phyloP scores from a whole-genome alignment of 1,139 yeast genomes.

The Candida glucosophila region DNA sequence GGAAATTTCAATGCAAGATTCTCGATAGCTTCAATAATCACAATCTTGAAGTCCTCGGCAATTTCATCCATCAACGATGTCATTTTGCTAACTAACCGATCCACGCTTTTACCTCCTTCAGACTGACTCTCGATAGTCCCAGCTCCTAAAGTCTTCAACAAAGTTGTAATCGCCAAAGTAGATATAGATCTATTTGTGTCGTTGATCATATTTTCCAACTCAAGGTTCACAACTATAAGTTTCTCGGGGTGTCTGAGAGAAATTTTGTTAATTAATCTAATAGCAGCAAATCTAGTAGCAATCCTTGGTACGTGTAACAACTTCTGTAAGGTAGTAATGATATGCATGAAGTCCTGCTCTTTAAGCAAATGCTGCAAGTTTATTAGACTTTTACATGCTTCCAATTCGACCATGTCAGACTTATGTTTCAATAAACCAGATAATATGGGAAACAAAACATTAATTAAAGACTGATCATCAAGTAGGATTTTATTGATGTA shows the following conservation, averaged over 20 bases:
- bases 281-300: conserved; percentile 87
- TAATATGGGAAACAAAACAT: conserved; percentile 56
- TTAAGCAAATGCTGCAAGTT: conserved; percentile 49
- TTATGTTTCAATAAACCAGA: conserved; percentile 70
- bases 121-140: conserved; percentile 26
- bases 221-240: conserved; percentile 61
- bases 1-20: conserved; percentile 92
- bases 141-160: conserved; percentile 90
- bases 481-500: conserved; percentile 63
- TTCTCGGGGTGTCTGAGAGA: conserved; percentile 78
- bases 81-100: conserved; percentile 80
- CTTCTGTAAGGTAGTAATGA: conserved; percentile 65
- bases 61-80: conserved; percentile 88
- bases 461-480: conserved; percentile 48
- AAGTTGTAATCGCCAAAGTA: conserved; percentile 97
- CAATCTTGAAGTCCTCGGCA: conserved; percentile 90
- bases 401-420: conserved; percentile 85
- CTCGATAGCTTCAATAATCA: conserved; percentile 90
- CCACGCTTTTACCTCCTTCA: conserved; percentile 60
- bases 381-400: conserved; percentile 82
- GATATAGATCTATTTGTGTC: conserved; percentile 88
- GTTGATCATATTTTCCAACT: conserved; percentile 77
- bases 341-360: conserved; percentile 54
- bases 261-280: conserved; percentile 77
- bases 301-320: conserved; percentile 84